These are phyloP conservation scores for Ganoderma leucocontextum DNA, from an alignment of 1,284 basidiomycete species.

Conservation along the genomic window DNA sequence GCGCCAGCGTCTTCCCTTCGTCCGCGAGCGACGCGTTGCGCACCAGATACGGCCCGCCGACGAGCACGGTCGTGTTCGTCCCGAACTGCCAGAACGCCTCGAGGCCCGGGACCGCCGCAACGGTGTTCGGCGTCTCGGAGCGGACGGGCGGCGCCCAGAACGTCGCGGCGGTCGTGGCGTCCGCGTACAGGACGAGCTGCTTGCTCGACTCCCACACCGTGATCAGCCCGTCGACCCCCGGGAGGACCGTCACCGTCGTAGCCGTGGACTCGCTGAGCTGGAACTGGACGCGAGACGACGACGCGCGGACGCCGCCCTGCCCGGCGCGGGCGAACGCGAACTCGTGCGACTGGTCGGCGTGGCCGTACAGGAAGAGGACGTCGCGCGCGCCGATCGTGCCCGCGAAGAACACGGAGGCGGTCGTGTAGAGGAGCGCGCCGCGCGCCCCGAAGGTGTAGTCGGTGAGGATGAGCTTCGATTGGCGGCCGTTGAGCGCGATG, in stretches of 20 bases:
- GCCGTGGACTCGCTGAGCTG: conserved; percentile 3
- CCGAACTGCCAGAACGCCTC: conserved; percentile 60
- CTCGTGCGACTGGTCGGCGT: conserved; percentile 67
- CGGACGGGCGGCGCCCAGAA: conserved; percentile 54
- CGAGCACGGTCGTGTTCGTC: conserved; percentile 56
- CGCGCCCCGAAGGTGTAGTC: conserved; percentile 69
- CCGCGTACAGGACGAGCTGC: conserved; percentile 72
- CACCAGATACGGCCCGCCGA: conserved; percentile 65
- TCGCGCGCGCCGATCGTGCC: conserved; percentile 72
- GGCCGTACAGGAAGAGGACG: conserved; percentile 74
- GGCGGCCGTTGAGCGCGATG: conserved; percentile 69
- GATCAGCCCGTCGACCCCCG: conserved; percentile 61
- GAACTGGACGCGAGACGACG: conserved; percentile 38
- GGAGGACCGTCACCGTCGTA: conserved; percentile 58
- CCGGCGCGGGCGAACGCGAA: conserved; percentile 57
- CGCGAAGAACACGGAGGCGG: conserved; percentile 73
- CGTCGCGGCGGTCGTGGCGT: conserved; percentile 66
- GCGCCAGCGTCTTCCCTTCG: conserved; percentile 26
- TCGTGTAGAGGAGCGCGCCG: conserved; percentile 66
- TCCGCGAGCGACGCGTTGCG: conserved; percentile 42
- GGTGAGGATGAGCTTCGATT: conserved; percentile 74
- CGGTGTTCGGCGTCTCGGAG: conserved; percentile 22
- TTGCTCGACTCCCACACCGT: conserved; percentile 71
- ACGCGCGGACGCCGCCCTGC: conserved; percentile 34
- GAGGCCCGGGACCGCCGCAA: conserved; percentile 44